Evolutionary conservation across 352 stramenopile species (phyloP).

Genomic region (Phytopythium ostracodes): DNA sequence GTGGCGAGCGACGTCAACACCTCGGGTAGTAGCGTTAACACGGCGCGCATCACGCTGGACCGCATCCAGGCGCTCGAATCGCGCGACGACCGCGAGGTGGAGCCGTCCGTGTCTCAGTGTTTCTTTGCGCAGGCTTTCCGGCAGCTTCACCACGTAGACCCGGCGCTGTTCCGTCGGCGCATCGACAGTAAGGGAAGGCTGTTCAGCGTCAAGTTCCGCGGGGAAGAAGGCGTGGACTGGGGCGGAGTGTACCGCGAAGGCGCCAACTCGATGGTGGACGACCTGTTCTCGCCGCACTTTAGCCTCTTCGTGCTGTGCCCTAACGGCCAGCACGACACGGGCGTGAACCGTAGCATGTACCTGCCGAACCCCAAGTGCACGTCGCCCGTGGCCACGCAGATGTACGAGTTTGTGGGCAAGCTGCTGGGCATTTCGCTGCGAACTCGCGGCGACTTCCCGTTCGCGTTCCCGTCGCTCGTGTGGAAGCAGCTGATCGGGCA

Average conservation of each 20-base stretch:
- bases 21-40: constrained; percentile 48
- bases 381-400: constrained; percentile 85
- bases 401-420: constrained; percentile 94
- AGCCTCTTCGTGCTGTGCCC: constrained; percentile 82
- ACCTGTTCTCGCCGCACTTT: constrained; percentile 84
- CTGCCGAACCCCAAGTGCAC: constrained; percentile 86
- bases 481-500: constrained; percentile 92
- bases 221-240: constrained; percentile 88
- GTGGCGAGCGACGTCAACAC: constrained; percentile 40
- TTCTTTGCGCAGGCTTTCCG: constrained; percentile 94
- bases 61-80: constrained; percentile 83
- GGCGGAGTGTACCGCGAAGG: constrained; percentile 87
- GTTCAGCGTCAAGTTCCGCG: constrained; percentile 89
- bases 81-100: constrained; percentile 81
- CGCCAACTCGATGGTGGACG: constrained; percentile 87
- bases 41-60: constrained; percentile 80
- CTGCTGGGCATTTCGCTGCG: constrained; percentile 92
- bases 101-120: constrained; percentile 87
- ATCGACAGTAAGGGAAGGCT: constrained; percentile 87
- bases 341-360: constrained; percentile 85
- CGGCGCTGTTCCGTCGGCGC: constrained; percentile 79
- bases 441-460: constrained; percentile 90
- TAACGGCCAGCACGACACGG: constrained; percentile 85
- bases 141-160: constrained; percentile 84
- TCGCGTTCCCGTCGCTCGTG: constrained; percentile 90